phyloP scores from a whole-genome alignment of 2,329 filamentous ascomycete species.

The Cercospora citrullina region DNA sequence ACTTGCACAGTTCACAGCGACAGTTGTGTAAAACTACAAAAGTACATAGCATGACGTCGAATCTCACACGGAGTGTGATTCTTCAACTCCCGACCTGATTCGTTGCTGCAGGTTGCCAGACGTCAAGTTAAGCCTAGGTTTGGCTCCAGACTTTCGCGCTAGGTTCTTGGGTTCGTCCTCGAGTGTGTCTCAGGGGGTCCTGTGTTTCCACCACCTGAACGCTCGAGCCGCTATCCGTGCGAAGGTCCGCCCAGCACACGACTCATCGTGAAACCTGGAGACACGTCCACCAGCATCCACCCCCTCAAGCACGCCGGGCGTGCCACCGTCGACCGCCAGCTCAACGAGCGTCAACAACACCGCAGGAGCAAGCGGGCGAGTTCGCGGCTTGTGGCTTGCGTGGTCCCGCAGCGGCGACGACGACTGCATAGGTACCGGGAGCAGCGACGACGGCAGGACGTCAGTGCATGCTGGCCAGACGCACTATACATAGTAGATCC shows the following conservation, averaged over 20 bases:
- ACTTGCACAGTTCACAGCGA: not conserved
- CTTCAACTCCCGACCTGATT: not conserved
- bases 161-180: not conserved
- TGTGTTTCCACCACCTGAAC: conserved; percentile 7
- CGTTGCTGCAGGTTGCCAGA: not conserved
- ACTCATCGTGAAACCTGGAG: conserved; percentile 17
- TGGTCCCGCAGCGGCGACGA: not conserved
- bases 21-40: not conserved
- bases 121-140: not conserved
- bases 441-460: not conserved
- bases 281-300: not conserved
- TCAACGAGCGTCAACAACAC: not conserved
- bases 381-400: not conserved
- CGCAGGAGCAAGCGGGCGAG: not conserved
- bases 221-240: conserved; percentile 9
- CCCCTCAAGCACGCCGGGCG: not conserved
- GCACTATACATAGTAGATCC: conserved; percentile 3
- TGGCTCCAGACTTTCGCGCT: not conserved
- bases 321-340: not conserved
- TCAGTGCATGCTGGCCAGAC: conserved; percentile 1
- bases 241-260: conserved; percentile 1
- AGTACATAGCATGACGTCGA: not conserved
- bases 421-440: not conserved
- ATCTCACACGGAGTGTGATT: not conserved
- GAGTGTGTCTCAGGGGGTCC: conserved; percentile 1